Base-by-base conservation (phyloP, 352 stramenopile genomes). In the Phytophthora constricta region DNA sequence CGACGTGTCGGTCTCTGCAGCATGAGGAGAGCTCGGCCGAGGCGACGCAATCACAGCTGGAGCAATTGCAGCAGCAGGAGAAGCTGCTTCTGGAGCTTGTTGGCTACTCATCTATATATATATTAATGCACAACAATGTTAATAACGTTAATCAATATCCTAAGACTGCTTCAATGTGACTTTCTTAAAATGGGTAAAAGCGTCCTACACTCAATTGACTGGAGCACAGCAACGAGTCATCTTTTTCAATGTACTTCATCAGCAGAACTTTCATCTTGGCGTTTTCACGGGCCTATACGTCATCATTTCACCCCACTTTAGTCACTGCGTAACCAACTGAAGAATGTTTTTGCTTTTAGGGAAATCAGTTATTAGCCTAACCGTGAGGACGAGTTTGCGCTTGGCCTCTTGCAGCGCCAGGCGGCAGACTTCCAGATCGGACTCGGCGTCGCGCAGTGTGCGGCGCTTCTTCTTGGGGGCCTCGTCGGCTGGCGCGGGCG, bases 201-300 rank as follows among this genome's bases (percentile, higher is more conserved):
- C 16, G 19, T 27, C 33, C 19, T 17, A 82, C 74, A 56, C 82
- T 93, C 54, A 95, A 60, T 67, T 95, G 87, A 42, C 85, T 93
- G 50, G 83, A 84, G 62, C 81, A 85, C 49, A 93, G 53, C 26
- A 96, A 68, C 58, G 85, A 91, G 57, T 94, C 82, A 62, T 94
- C 87, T 53, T 89, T 90, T 20, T 96, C 83, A 46, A 96, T 92
- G 74, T 96, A 94, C 50, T 90, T 91, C 82, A 92, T 87, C 23
- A 96, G 72, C 55, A 94, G 47, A 59, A 94, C 86, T 60, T 91
- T 92, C 80, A 94, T 93, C 71, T 93, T 92, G 53, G 87, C 87
- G 60, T 94, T 94, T 61, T 96, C 87, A 20, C 86, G 74, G 19
- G 87, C 87, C 82, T 93, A 25, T 31, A 39, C 9, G 16, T 3